Evolutionary conservation across 306 rosid species (phyloP).

Genomic region (Cajanus cajan): DNA sequence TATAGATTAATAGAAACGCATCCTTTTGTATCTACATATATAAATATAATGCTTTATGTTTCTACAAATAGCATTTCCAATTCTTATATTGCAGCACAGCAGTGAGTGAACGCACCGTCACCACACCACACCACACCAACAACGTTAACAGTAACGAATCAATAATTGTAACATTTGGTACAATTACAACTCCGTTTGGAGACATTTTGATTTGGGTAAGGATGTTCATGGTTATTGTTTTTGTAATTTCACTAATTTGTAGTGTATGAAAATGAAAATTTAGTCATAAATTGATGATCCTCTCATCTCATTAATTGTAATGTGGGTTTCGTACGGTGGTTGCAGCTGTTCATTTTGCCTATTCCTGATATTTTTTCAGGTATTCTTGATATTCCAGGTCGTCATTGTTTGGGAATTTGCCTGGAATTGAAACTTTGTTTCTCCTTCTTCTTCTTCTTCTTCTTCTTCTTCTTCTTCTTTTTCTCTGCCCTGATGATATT

Average conservation of each 20-base stretch:
- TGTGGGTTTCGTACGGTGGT: not conserved
- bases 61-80: not conserved
- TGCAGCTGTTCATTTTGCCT: not conserved
- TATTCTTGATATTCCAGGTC: not conserved
- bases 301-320: not conserved
- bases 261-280: not conserved
- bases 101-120: constrained; percentile 1
- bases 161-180: not conserved
- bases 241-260: too few relatives aligned
- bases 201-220: constrained; percentile 25
- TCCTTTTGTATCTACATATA: not conserved
- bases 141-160: constrained; percentile 5
- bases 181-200: not conserved
- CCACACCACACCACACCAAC: constrained; percentile 23
- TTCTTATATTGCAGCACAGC: not conserved
- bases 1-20: not conserved
- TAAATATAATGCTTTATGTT: not conserved
- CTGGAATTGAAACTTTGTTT: not conserved
- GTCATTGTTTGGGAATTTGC: not conserved
- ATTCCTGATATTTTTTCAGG: not conserved
- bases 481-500: not conserved
- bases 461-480: too few relatives aligned
- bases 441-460: not conserved
- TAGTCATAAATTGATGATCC: not conserved
- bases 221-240: not conserved